Percentiles rank a stretch among this genome's conserved stretches.
These are phyloP conservation scores for Thraustochytrium sp. DNA, from an alignment of 352 stramenopile genomes.

Conservation along the genomic window DNA sequence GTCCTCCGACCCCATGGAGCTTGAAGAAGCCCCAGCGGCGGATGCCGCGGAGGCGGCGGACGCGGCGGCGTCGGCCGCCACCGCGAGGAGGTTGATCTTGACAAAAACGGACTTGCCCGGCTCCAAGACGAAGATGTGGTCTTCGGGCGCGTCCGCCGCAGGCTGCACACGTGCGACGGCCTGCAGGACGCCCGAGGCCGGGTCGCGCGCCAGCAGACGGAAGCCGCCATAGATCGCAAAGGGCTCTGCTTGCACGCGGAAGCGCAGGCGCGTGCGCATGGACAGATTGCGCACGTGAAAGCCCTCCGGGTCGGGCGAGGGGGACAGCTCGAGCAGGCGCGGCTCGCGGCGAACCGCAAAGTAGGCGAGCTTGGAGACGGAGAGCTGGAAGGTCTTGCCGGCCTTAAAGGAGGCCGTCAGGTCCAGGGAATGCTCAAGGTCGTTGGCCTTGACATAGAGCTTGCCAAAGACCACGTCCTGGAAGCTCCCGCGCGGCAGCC, in stretches of 20 bases:
- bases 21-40: too few species aligned
- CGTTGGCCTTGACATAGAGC: neutral
- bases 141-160: too few species aligned
- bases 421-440: neutral
- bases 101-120: conserved; percentile 1
- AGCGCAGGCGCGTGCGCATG: neutral
- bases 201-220: neutral
- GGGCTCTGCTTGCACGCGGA: neutral
- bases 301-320: neutral
- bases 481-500: neutral
- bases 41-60: too few species aligned
- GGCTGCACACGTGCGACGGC: neutral
- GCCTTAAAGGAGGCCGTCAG: neutral
- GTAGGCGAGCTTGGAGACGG: conserved; percentile 27
- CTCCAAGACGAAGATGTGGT: neutral
- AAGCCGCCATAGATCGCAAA: neutral
- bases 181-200: neutral
- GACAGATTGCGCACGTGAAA: conserved; percentile 32
- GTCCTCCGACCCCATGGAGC: too few species aligned
- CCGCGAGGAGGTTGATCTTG: neutral
- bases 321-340: neutral
- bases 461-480: neutral
- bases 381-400: conserved; percentile 28
- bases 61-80: neutral
- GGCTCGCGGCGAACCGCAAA: neutral